phyloP scores from a whole-genome alignment of 2,329 filamentous ascomycete species.

The Fusarium coicis region DNA sequence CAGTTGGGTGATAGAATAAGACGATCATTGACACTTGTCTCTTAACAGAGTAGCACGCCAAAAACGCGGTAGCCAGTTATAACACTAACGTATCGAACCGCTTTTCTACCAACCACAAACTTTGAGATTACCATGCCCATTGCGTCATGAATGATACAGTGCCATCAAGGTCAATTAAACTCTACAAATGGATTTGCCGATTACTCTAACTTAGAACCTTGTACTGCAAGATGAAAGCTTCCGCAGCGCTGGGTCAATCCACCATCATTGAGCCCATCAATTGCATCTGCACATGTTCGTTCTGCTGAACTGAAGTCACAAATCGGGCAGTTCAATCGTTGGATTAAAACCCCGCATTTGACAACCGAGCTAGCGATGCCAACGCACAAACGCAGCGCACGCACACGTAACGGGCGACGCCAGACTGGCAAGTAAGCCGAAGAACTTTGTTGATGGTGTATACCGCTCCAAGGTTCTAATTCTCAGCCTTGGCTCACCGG shows the following conservation, averaged over 20 bases:
- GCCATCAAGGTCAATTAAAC: neutral
- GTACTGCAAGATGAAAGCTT: neutral
- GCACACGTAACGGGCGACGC: neutral
- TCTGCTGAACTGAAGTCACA: neutral
- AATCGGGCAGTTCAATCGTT: neutral
- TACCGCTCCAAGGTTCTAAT: neutral
- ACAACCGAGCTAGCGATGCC: neutral
- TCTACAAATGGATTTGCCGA: neutral
- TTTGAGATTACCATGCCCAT: neutral
- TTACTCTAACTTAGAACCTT: neutral
- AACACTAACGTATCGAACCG: accelerated
- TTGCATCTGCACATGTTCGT: neutral
- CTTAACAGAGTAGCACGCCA: accelerated
- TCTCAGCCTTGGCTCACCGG: neutral
- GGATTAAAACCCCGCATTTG: neutral
- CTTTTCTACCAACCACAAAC: too few species aligned
- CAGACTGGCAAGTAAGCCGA: neutral
- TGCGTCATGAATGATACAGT: neutral
- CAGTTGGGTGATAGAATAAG: accelerated
- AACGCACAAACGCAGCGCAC: neutral
- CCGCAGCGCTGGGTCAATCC: neutral
- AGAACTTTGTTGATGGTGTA: neutral
- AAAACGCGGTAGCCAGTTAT: accelerated
- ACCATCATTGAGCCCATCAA: too few species aligned
- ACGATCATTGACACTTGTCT: accelerated